These are phyloP conservation scores for Boletus sp. DNA, from an alignment of 1,284 basidiomycete species.

Conservation along the genomic window DNA sequence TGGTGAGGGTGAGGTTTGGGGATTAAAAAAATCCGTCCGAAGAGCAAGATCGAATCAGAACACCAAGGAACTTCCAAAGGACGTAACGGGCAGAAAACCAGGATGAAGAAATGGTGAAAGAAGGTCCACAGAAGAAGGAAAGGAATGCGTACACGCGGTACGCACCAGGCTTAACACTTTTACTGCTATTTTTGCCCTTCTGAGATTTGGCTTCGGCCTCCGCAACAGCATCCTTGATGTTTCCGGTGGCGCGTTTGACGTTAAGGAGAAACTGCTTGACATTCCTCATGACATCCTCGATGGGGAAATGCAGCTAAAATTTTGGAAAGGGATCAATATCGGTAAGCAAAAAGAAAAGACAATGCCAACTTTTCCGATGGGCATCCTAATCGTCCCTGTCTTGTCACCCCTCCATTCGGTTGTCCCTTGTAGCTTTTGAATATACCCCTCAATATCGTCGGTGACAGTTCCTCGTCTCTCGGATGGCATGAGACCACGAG, in stretches of 20 bases:
- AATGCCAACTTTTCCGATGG: conserved; percentile 61
- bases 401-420: conserved; percentile 94
- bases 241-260: conserved; percentile 74
- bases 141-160: conserved; percentile 4
- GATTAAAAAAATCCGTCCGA: conserved; percentile 2
- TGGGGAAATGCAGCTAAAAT: conserved; percentile 67
- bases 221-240: conserved; percentile 43
- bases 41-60: background rate
- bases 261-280: conserved; percentile 74
- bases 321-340: conserved; percentile 5
- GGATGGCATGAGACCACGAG: conserved; percentile 93
- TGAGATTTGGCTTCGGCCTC: conserved; percentile 31
- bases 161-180: conserved; percentile 39
- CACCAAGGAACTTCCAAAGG: conserved; percentile 2
- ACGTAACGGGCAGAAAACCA: background rate
- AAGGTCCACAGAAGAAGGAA: background rate
- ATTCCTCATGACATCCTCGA: conserved; percentile 76
- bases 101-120: background rate
- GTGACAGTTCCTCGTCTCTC: conserved; percentile 92
- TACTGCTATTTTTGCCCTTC: conserved; percentile 37
- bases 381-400: conserved; percentile 77
- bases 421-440: conserved; percentile 76
- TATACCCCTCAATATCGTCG: conserved; percentile 77
- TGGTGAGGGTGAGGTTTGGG: too few species aligned
- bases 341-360: background rate